Conservation (phyloP, 2,329 filamentous ascomycete species). For the Huntiella abstrusa region DNA sequence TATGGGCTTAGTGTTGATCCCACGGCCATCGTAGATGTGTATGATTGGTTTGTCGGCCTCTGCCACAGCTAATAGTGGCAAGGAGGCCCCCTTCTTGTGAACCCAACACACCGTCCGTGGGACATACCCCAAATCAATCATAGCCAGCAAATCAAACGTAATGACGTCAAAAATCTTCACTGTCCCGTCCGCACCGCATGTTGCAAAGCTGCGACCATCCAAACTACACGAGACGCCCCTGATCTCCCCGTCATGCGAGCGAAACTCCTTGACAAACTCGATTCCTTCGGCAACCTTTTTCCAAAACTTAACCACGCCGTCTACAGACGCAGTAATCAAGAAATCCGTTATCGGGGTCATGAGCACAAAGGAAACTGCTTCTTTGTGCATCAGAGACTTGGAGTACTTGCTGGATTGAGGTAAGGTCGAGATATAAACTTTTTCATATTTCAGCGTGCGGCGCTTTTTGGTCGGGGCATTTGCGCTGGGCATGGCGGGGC, state of each 20-base stretch:
- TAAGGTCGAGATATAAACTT: slow-evolving; percentile 79
- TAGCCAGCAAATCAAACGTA: slow-evolving; percentile 72
- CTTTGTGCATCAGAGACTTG: slow-evolving; percentile 96
- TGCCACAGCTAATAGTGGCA: slow-evolving; percentile 71
- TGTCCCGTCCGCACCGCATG: slow-evolving; percentile 58
- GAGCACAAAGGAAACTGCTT: slow-evolving; percentile 73
- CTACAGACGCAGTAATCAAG: slow-evolving; percentile 77
- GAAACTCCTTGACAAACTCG: slow-evolving; percentile 97
- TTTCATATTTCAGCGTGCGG: slow-evolving; percentile 79
- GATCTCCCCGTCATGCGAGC: slow-evolving; percentile 73
- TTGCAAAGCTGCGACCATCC: slow-evolving; percentile 87
- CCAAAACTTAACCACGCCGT: slow-evolving; percentile 99
- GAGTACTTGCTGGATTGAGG: slow-evolving; percentile 70
- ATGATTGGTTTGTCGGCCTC: slow-evolving; percentile 55
- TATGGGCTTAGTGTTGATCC: slow-evolving; percentile 56
- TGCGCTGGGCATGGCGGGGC: slow-evolving; percentile 69
- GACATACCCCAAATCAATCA: slow-evolving; percentile 56
- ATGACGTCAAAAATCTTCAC: slow-evolving; percentile 69
- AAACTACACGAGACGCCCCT: slow-evolving; percentile 66
- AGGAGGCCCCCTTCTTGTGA: slow-evolving; percentile 67
- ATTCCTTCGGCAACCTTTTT: slow-evolving; percentile 83
- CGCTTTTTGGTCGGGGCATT: slow-evolving; percentile 68
- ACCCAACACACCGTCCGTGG: slow-evolving; percentile 83
- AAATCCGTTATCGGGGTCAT: slow-evolving; percentile 88
- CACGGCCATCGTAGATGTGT: slow-evolving; percentile 73